A percentile compares a stretch with the other conserved stretches of the same genome.
phyloP scores from a whole-genome alignment of 768 basidiomycete species.

The Agrocybe praecox region DNA sequence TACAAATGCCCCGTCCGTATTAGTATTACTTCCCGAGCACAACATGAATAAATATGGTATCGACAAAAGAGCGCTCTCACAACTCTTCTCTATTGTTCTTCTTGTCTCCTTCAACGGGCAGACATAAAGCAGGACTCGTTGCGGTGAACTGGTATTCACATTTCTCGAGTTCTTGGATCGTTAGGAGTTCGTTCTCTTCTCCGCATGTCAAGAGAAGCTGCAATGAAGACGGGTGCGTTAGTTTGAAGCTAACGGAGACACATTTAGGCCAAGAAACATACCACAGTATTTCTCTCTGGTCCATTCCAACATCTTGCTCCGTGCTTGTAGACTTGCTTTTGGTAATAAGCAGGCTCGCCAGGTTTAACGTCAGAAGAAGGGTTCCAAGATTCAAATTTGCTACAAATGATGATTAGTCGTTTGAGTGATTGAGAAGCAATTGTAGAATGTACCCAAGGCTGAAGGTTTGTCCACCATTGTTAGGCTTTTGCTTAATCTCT shows the following conservation, averaged over 20 bases:
- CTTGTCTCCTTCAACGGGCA: constrained; percentile 46
- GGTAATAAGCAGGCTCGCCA: constrained; percentile 76
- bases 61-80: not conserved
- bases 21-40: no score
- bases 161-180: constrained; percentile 90
- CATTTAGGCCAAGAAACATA: constrained; percentile 32
- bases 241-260: not conserved
- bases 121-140: constrained; percentile 84
- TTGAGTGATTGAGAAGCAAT: not conserved
- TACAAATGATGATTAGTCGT: constrained; percentile 29
- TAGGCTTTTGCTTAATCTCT: constrained; percentile 86
- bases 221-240: not conserved
- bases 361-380: constrained; percentile 51
- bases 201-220: constrained; percentile 87
- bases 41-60: not conserved
- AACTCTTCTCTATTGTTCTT: constrained; percentile 22
- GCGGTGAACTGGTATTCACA: constrained; percentile 92
- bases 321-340: constrained; percentile 77
- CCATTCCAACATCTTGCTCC: constrained; percentile 98
- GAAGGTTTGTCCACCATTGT: constrained; percentile 71
- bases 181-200: constrained; percentile 75
- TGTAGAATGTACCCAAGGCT: constrained; percentile 75
- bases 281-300: constrained; percentile 83
- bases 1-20: no score
- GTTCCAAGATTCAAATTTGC: constrained; percentile 85